phyloP scores from a whole-genome alignment of 345 rosid genomes.

The Mallotus nudiflorus region DNA sequence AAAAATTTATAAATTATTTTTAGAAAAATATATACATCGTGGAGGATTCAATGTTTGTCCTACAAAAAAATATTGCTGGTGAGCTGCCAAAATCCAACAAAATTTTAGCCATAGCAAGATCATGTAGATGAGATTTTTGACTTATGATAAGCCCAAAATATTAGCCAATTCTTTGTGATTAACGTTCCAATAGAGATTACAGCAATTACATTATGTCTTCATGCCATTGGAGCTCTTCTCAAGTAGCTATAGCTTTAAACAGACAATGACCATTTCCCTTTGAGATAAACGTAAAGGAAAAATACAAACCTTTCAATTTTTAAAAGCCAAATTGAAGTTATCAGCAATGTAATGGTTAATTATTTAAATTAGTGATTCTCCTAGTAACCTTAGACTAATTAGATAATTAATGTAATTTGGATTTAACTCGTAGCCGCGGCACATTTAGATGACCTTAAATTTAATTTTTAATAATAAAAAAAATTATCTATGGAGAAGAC shows the following conservation, averaged over 20 bases:
- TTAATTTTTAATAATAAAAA: not conserved
- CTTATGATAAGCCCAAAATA: not conserved
- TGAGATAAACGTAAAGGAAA: conserved; percentile 14
- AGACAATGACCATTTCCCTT: conserved; percentile 2
- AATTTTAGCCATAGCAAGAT: too few species aligned
- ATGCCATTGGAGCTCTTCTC: not conserved
- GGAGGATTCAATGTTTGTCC: too few species aligned
- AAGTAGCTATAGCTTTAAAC: not conserved
- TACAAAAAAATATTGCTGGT: too few species aligned
- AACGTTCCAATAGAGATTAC: conserved; percentile 1
- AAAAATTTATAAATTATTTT: too few species aligned
- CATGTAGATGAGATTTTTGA: too few species aligned
- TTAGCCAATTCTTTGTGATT: conserved; percentile 14
- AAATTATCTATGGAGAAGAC: not conserved
- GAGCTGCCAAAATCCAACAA: too few species aligned
- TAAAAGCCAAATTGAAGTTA: too few species aligned
- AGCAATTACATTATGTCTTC: not conserved
- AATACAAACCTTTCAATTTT: conserved; percentile 11
- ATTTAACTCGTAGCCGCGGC: not conserved
- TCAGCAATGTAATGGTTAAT: too few species aligned
- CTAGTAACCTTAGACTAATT: not conserved
- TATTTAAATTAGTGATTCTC: conserved; percentile 2
- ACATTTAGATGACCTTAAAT: not conserved
- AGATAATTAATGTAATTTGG: too few species aligned
- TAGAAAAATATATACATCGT: too few species aligned